phyloP scores from a whole-genome alignment of 1,139 yeast species.

The Debaryomycetaceae sp. region DNA sequence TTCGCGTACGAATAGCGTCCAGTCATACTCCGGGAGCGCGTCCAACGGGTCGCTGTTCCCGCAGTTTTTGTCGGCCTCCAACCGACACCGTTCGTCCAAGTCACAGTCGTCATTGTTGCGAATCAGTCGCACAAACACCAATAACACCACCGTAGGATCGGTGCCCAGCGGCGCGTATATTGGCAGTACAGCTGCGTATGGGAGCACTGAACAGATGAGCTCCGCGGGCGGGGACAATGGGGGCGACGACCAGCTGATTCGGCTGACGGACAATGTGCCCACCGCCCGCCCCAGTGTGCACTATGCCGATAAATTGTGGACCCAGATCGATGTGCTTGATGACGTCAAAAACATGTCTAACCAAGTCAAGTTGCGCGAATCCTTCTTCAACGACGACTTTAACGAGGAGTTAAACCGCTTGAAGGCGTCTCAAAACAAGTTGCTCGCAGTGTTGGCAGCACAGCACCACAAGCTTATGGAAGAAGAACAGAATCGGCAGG shows the following conservation, averaged over 20 bases:
- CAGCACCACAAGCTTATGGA: constrained; percentile 22
- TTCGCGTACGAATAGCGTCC: no score
- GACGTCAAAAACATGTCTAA: constrained; percentile 68
- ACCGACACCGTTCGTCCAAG: constrained; percentile 5
- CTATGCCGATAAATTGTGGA: constrained; percentile 76
- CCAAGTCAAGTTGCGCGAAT: constrained; percentile 47
- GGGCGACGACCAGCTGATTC: constrained; percentile 25
- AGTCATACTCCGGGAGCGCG: constrained; percentile 2
- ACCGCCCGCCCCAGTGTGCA: constrained; percentile 50
- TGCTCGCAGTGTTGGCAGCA: constrained; percentile 53
- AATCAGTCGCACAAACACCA: constrained; percentile 26
- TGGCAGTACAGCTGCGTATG: no score
- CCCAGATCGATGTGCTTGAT: constrained; percentile 81
- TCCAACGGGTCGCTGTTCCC: not conserved
- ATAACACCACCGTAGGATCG: constrained; percentile 16
- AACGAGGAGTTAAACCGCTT: constrained; percentile 52
- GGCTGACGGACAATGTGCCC: constrained; percentile 42
- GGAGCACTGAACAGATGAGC: no score
- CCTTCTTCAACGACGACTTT: constrained; percentile 62
- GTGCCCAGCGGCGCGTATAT: constrained; percentile 6
- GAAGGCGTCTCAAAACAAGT: constrained; percentile 55
- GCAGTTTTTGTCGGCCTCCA: constrained; percentile 3
- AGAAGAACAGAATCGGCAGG: constrained; percentile 24
- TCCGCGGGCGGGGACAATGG: constrained; percentile 4
- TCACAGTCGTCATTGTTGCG: constrained; percentile 9